A percentile compares a stretch with the other conserved stretches of the same genome.
Conservation (phyloP, 2,329 filamentous ascomycete genomes). For the Sporothrix curviconia region DNA sequence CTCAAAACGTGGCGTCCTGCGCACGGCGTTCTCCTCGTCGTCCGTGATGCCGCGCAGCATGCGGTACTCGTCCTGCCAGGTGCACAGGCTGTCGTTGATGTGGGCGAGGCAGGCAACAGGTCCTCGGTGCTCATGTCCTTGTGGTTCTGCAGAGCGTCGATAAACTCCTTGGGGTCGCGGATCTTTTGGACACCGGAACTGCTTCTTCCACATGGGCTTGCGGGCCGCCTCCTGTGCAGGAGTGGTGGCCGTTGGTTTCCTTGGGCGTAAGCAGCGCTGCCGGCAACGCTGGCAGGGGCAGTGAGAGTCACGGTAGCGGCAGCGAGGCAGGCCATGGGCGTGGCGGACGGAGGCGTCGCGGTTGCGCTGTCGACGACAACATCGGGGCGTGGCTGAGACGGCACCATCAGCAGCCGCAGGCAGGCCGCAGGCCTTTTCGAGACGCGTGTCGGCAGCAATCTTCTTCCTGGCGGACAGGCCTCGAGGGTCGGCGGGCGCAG, state of each 20-base stretch:
- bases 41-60: conserved; percentile 45
- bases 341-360: neutral
- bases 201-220: conserved; percentile 26
- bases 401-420: neutral
- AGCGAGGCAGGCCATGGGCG: neutral
- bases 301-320: neutral
- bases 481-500: conserved; percentile 10
- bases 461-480: conserved; percentile 8
- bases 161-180: conserved; percentile 43
- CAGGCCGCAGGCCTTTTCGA: conserved; percentile 8
- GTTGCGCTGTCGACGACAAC: conserved; percentile 9
- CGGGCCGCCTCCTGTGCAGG: conserved; percentile 8
- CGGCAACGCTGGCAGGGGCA: neutral
- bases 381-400: neutral
- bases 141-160: conserved; percentile 41
- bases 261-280: neutral
- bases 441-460: conserved; percentile 14
- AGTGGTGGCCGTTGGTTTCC: neutral
- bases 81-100: conserved; percentile 39
- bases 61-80: conserved; percentile 51
- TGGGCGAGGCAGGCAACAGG: conserved; percentile 39
- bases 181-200: conserved; percentile 45
- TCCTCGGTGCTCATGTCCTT: conserved; percentile 43
- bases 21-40: conserved; percentile 51
- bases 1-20: conserved; percentile 32